Conservation (phyloP, 2,329 filamentous ascomycete species). For the Monosporascus sp. region DNA sequence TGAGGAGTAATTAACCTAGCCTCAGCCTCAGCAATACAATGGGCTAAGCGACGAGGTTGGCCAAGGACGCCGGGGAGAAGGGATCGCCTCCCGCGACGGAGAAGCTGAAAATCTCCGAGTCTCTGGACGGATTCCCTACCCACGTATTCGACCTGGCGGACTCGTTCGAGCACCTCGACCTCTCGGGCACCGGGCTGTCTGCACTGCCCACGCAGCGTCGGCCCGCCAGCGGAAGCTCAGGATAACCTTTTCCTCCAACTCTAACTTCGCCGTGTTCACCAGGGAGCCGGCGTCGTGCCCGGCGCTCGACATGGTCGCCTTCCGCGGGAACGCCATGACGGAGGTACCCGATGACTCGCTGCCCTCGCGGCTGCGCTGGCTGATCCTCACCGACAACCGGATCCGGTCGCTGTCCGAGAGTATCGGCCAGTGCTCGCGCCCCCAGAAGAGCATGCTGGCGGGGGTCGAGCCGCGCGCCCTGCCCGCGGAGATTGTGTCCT, state of each 20-base stretch:
- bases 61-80: no score
- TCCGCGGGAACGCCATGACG: conserved; percentile 41
- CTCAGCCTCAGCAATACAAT: no score
- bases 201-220: conserved; percentile 35
- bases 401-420: conserved; percentile 33
- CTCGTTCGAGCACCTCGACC: conserved; percentile 40
- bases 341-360: conserved; percentile 35
- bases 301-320: conserved; percentile 44
- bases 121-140: conserved; percentile 31
- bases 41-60: no score
- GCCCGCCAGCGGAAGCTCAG: conserved; percentile 37
- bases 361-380: conserved; percentile 38
- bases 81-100: conserved; percentile 11
- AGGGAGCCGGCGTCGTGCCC: conserved; percentile 35
- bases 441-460: conserved; percentile 46
- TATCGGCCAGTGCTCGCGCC: conserved; percentile 35
- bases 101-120: conserved; percentile 31
- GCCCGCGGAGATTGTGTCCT: conserved; percentile 37
- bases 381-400: conserved; percentile 43
- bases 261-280: conserved; percentile 39
- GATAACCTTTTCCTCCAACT: conserved; percentile 42
- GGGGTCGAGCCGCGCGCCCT: conserved; percentile 37
- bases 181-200: conserved; percentile 40
- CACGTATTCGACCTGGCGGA: conserved; percentile 36
- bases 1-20: no score